Percentiles rank a stretch among this genome's conserved stretches.
These are phyloP conservation scores for Sclerotinia nivalis DNA, from an alignment of 2,329 filamentous ascomycete genomes.

Conservation along the genomic window DNA sequence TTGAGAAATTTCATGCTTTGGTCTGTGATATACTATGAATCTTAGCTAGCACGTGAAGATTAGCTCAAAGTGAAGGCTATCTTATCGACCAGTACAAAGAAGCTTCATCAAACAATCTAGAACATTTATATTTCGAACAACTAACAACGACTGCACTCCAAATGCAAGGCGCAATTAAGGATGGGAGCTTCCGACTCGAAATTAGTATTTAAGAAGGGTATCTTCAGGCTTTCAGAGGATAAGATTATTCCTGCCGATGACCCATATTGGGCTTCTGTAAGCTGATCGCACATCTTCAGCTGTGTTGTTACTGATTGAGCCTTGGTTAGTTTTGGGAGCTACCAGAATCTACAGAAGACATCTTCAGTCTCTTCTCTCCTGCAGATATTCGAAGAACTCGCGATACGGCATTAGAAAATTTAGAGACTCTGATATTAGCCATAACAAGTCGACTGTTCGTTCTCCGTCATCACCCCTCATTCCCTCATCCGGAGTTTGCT, in stretches of 20 bases:
- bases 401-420: slow-evolving; percentile 80
- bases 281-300: slow-evolving; percentile 41
- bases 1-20: slow-evolving; percentile 1
- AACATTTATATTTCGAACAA: slow-evolving; percentile 23
- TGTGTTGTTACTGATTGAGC: slow-evolving; percentile 25
- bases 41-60: slow-evolving; percentile 19
- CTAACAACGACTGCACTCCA: slow-evolving; percentile 26
- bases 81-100: slow-evolving; percentile 20
- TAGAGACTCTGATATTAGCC: slow-evolving; percentile 84
- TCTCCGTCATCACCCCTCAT: slow-evolving; percentile 84
- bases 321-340: slow-evolving; percentile 87
- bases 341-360: slow-evolving; percentile 90
- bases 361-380: slow-evolving; percentile 93
- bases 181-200: slow-evolving; percentile 99
- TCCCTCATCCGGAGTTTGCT: slow-evolving; percentile 82
- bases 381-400: slow-evolving; percentile 85
- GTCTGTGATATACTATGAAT: background rate
- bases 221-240: slow-evolving; percentile 94
- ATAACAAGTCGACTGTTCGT: slow-evolving; percentile 80
- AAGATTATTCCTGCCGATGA: slow-evolving; percentile 84
- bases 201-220: slow-evolving; percentile 97
- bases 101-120: slow-evolving; percentile 19
- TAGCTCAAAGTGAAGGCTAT: slow-evolving; percentile 17
- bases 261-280: slow-evolving; percentile 87
- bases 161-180: slow-evolving; percentile 36